Evolutionary conservation across 176 grass and related monocot genomes (phyloP).

Genomic region (Triticum urartu): DNA sequence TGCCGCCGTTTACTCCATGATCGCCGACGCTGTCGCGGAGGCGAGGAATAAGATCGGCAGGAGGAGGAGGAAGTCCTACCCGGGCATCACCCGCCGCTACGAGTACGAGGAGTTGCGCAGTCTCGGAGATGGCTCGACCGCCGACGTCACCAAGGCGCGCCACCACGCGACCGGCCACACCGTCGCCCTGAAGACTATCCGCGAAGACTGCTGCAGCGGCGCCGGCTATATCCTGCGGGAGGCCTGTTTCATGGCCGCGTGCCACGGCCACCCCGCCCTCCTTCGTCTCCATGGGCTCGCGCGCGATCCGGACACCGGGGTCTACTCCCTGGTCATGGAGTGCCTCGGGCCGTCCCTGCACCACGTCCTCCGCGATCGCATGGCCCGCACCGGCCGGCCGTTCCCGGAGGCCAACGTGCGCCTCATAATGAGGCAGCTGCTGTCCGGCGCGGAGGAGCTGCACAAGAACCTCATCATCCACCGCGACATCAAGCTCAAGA

Average conservation of each 20-base stretch:
- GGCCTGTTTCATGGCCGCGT: constrained; percentile 8
- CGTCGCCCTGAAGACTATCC: background rate
- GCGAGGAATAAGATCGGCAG: background rate
- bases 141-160: background rate
- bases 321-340: constrained; percentile 16
- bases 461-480: constrained; percentile 54
- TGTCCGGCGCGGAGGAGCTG: background rate
- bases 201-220: background rate
- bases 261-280: background rate
- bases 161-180: background rate
- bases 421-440: background rate
- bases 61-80: background rate
- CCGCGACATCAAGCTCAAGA: constrained; percentile 91
- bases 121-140: background rate
- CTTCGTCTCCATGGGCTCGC: background rate
- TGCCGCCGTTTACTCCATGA: constrained; percentile 1
- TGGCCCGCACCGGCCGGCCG: background rate
- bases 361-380: background rate
- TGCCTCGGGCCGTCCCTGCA: background rate
- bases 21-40: background rate
- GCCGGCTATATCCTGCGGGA: background rate
- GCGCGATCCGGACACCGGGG: background rate
- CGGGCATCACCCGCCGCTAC: background rate
- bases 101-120: background rate
- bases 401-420: background rate